Evolutionary conservation across 2,329 filamentous ascomycete species (phyloP).

Genomic region (Parascedosporium putredinis): DNA sequence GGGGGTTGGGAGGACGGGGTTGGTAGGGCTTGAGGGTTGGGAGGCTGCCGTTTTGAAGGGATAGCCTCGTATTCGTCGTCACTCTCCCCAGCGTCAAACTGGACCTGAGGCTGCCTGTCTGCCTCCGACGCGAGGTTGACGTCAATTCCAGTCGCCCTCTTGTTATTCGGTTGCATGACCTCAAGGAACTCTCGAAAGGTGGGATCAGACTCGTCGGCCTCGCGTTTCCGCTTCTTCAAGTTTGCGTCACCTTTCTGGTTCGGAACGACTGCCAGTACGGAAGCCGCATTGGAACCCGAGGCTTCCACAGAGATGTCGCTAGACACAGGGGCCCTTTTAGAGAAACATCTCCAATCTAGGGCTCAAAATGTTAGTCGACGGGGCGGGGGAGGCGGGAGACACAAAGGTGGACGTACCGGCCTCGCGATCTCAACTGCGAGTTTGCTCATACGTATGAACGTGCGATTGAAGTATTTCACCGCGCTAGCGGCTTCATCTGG

Average conservation of each 20-base stretch:
- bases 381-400: not conserved
- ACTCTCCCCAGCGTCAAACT: slow-evolving; percentile 46
- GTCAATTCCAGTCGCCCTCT: slow-evolving; percentile 4
- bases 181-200: slow-evolving; percentile 81
- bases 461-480: slow-evolving; percentile 89
- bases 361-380: slow-evolving; percentile 1
- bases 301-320: no score
- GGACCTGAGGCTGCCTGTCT: slow-evolving; percentile 15
- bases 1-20: not conserved
- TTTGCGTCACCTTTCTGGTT: slow-evolving; percentile 23
- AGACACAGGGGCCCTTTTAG: not conserved
- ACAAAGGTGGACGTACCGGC: slow-evolving; percentile 43
- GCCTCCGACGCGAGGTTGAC: slow-evolving; percentile 4
- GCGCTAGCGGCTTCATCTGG: slow-evolving; percentile 70
- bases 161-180: slow-evolving; percentile 54
- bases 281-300: not conserved
- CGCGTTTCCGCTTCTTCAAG: slow-evolving; percentile 59
- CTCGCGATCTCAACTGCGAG: slow-evolving; percentile 81
- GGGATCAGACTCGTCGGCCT: slow-evolving; percentile 52
- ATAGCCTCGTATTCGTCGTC: slow-evolving; percentile 68
- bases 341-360: slow-evolving; percentile 12
- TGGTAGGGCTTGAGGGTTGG: slow-evolving; percentile 1
- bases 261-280: not conserved
- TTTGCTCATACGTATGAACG: slow-evolving; percentile 92
- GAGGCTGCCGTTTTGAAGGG: slow-evolving; percentile 25